Evolutionary conservation across 768 basidiomycete genomes (phyloP).

Genomic region (Favolaschia claudopus): DNA sequence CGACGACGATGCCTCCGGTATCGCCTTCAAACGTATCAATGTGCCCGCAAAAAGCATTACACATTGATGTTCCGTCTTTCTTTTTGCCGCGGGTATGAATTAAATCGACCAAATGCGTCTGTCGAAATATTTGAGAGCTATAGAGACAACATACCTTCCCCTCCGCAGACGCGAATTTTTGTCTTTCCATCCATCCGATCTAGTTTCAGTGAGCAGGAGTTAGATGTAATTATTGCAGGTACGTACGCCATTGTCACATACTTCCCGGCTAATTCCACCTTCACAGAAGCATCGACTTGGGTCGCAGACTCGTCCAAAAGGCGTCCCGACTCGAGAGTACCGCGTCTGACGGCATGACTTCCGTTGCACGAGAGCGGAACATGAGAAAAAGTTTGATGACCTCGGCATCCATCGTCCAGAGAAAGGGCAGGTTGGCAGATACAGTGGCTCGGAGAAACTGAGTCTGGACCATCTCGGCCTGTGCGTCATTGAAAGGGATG

Average conservation of each 20-base stretch:
- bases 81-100: neutral
- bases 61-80: neutral
- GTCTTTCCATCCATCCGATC: neutral
- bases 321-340: neutral
- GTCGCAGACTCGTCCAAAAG: neutral
- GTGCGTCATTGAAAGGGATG: constrained; percentile 12
- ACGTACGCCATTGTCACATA: neutral
- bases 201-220: neutral
- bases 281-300: neutral
- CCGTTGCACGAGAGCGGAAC: constrained; percentile 1
- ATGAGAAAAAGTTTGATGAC: constrained; percentile 18
- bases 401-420: constrained; percentile 13
- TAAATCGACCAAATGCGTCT: neutral
- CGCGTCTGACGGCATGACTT: neutral
- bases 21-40: neutral
- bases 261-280: neutral
- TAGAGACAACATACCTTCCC: neutral
- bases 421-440: constrained; percentile 21
- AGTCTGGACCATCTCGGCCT: neutral
- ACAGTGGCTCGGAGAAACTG: constrained; percentile 20
- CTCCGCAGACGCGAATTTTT: neutral
- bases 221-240: neutral
- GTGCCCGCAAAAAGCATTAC: neutral
- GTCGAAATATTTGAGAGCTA: neutral
- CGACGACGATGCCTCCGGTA: neutral